Evolutionary conservation across 2,329 filamentous ascomycete species (phyloP).

Genomic region (Microsporum audouinii): DNA sequence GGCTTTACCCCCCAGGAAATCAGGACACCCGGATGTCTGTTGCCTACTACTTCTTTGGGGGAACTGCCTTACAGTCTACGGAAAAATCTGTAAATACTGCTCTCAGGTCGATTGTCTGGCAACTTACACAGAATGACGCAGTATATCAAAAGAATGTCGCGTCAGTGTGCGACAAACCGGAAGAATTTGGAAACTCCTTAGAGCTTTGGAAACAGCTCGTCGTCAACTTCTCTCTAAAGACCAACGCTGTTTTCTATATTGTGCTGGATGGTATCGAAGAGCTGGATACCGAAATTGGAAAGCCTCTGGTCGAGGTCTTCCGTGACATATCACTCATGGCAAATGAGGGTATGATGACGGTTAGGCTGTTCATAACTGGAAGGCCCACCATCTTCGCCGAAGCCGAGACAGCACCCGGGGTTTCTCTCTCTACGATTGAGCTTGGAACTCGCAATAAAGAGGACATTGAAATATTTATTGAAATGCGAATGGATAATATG

Average conservation of each 20-base stretch:
- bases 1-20: slow-evolving; percentile 9
- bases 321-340: slow-evolving; percentile 10
- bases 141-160: slow-evolving; percentile 14
- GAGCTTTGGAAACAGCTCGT: slow-evolving; percentile 14
- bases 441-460: slow-evolving; percentile 16
- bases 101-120: slow-evolving; percentile 11
- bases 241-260: slow-evolving; percentile 28
- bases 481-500: slow-evolving; percentile 19
- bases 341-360: slow-evolving; percentile 11
- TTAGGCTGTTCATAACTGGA: slow-evolving; percentile 16
- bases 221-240: slow-evolving; percentile 13
- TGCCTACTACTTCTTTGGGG: slow-evolving; percentile 14
- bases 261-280: slow-evolving; percentile 40
- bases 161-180: slow-evolving; percentile 12
- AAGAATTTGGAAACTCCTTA: slow-evolving; percentile 13
- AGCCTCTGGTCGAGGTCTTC: slow-evolving; percentile 17
- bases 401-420: slow-evolving; percentile 11
- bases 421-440: slow-evolving; percentile 12
- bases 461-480: slow-evolving; percentile 19
- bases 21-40: slow-evolving; percentile 9
- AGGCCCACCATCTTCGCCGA: slow-evolving; percentile 15
- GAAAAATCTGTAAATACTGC: slow-evolving; percentile 14
- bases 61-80: slow-evolving; percentile 9
- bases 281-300: slow-evolving; percentile 22
- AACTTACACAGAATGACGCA: slow-evolving; percentile 11